These are phyloP conservation scores for Hypoxylon fuscum DNA, from an alignment of 495 filamentous ascomycete species.

Conservation along the genomic window DNA sequence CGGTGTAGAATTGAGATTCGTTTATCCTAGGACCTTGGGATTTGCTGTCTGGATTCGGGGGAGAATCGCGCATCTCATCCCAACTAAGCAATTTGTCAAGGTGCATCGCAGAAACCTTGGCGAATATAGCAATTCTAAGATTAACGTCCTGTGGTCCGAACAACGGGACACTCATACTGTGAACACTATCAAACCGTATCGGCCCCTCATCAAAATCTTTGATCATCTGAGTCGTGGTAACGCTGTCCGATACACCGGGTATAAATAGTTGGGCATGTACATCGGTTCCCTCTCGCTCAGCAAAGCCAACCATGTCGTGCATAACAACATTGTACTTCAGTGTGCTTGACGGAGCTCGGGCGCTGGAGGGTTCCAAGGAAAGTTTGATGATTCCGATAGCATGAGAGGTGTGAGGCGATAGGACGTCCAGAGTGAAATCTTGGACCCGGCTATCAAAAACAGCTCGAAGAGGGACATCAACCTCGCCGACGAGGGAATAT, in stretches of 20 bases:
- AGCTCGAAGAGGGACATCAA: conserved; percentile 89
- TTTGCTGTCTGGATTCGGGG: conserved; percentile 60
- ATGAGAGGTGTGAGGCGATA: conserved; percentile 90
- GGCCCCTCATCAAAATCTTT: conserved; percentile 94
- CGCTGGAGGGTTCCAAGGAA: conserved; percentile 91
- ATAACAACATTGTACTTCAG: conserved; percentile 99
- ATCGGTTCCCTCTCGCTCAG: conserved; percentile 93
- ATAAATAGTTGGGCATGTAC: conserved; percentile 97
- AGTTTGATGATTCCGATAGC: conserved; percentile 89
- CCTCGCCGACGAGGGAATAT: conserved; percentile 92
- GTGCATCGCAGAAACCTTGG: conserved; percentile 90
- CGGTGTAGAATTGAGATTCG: conserved; percentile 89
- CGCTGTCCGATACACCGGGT: conserved; percentile 89
- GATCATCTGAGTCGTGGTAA: conserved; percentile 95
- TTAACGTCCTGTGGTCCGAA: conserved; percentile 77
- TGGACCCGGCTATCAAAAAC: conserved; percentile 96
- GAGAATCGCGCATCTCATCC: conserved; percentile 94
- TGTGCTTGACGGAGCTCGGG: conserved; percentile 89
- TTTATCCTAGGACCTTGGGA: conserved; percentile 77
- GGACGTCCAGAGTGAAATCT: conserved; percentile 89
- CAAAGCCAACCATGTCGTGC: conserved; percentile 96
- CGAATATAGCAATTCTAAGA: conserved; percentile 91
- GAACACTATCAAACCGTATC: conserved; percentile 94
- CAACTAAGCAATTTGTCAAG: conserved; percentile 97
- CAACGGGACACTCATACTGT: conserved; percentile 97